Percentiles rank a stretch among this genome's conserved stretches.
Evolutionary conservation across 2,329 filamentous ascomycete species (phyloP).

Genomic region (Alternaria sp.): DNA sequence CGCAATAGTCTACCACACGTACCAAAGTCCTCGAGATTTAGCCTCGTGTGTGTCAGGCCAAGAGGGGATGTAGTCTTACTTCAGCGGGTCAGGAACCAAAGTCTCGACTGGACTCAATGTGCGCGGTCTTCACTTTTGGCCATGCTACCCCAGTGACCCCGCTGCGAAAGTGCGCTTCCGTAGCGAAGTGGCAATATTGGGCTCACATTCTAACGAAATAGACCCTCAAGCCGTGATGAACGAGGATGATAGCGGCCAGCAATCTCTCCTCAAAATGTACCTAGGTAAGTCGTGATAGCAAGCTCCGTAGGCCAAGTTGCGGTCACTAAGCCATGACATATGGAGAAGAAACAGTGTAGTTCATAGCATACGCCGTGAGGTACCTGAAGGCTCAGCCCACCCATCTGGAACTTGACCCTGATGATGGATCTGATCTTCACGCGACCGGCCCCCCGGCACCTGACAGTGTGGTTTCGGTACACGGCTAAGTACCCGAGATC

Average conservation of each 20-base stretch:
- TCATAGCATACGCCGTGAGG: not conserved
- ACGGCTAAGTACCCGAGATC: not conserved
- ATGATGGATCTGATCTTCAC: not conserved
- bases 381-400: no score
- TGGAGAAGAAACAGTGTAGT: not conserved
- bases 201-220: not conserved
- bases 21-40: not conserved
- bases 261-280: not conserved
- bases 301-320: no score
- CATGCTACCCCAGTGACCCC: no score
- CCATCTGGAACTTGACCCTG: not conserved
- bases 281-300: not conserved
- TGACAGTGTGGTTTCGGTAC: not conserved
- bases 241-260: not conserved
- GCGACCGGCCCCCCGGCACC: not conserved
- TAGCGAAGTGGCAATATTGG: not conserved
- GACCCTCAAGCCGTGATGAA: rapidly evolving
- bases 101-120: not conserved
- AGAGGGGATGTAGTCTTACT: not conserved
- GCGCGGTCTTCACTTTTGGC: not conserved
- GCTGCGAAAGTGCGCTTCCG: not conserved
- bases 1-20: not conserved
- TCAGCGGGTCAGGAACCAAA: not conserved
- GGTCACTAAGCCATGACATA: not conserved
- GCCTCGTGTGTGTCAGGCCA: not conserved